Evolutionary conservation across 305 asterid species (phyloP).

Genomic region (Coffea humblotiana): DNA sequence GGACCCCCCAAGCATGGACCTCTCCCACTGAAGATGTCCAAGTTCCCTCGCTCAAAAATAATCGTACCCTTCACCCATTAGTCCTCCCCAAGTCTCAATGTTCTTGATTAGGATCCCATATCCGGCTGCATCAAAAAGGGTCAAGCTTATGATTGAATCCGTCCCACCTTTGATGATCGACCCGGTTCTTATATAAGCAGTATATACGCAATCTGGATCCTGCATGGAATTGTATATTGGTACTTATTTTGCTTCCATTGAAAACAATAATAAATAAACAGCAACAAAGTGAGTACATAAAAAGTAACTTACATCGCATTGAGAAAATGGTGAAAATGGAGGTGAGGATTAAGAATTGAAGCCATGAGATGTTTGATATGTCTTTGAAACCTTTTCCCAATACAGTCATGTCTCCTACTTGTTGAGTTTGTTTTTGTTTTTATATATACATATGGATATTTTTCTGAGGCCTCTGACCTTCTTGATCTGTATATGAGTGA

Average conservation of each 20-base stretch:
- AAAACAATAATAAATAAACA: background rate
- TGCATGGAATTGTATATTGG: conserved; percentile 16
- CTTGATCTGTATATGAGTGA: too few relatives aligned
- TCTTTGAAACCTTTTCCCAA: too few relatives aligned
- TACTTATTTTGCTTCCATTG: background rate
- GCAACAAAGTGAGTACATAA: too few relatives aligned
- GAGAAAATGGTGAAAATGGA: conserved; percentile 38
- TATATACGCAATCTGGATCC: conserved; percentile 69
- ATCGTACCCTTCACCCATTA: conserved; percentile 65
- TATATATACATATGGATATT: too few relatives aligned
- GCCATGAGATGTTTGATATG: conserved; percentile 30
- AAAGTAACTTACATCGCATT: conserved; percentile 43
- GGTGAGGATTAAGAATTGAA: conserved; percentile 36
- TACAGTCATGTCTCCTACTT: too few relatives aligned
- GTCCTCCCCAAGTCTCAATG: conserved; percentile 77
- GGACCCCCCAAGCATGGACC: conserved; percentile 74
- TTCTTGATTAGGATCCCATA: conserved; percentile 55
- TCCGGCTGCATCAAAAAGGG: conserved; percentile 47
- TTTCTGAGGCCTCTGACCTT: too few relatives aligned
- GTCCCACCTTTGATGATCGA: conserved; percentile 62
- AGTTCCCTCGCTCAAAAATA: conserved; percentile 76
- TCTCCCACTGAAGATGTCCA: conserved; percentile 77
- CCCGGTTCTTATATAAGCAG: conserved; percentile 64
- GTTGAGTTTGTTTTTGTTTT: too few relatives aligned
- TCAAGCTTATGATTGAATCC: conserved; percentile 57